These are phyloP conservation scores for Pestalotiopsis sp. DNA, from an alignment of 2,329 filamentous ascomycete genomes.

Conservation along the genomic window DNA sequence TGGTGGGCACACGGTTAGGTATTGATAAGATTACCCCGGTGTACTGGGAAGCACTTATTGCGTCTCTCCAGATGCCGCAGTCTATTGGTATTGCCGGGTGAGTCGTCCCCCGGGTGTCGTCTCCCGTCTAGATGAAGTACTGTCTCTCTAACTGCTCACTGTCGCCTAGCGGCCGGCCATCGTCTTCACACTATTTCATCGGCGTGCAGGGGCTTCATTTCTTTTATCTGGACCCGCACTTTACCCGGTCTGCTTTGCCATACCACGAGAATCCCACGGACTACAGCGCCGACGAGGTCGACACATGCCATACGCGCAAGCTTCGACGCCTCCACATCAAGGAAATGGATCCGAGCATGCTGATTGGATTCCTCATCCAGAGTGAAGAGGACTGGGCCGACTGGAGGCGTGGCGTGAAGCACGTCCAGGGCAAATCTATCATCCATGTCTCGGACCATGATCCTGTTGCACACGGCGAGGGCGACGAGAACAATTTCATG, in stretches of 20 bases:
- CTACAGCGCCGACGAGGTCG: constrained; percentile 73
- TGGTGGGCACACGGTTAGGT: constrained; percentile 86
- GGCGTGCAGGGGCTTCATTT: constrained; percentile 71
- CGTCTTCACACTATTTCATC: constrained; percentile 73
- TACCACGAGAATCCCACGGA: constrained; percentile 58
- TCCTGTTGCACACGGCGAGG: constrained; percentile 57
- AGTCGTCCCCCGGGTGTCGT: constrained; percentile 26
- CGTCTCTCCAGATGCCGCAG: constrained; percentile 82
- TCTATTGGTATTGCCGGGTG: constrained; percentile 97
- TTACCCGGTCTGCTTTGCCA: constrained; percentile 75
- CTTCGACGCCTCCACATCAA: constrained; percentile 80
- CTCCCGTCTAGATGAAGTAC: background rate
- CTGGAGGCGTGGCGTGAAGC: constrained; percentile 78
- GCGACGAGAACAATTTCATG: constrained; percentile 72
- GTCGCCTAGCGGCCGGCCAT: constrained; percentile 77
- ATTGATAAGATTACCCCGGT: constrained; percentile 94
- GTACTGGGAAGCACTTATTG: constrained; percentile 92
- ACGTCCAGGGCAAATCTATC: constrained; percentile 80
- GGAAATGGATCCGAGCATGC: constrained; percentile 98
- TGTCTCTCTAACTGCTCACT: constrained; percentile 13
- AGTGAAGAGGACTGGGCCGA: constrained; percentile 81
- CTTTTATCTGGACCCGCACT: constrained; percentile 95
- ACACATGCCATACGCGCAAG: constrained; percentile 84
- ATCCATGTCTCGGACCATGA: constrained; percentile 81
- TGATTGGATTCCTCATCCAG: constrained; percentile 88